Percentiles rank a stretch among this genome's conserved stretches.
These are phyloP conservation scores for Mucor circinelloides DNA, from an alignment of 371 early-diverging fungal genomes.

Conservation along the genomic window DNA sequence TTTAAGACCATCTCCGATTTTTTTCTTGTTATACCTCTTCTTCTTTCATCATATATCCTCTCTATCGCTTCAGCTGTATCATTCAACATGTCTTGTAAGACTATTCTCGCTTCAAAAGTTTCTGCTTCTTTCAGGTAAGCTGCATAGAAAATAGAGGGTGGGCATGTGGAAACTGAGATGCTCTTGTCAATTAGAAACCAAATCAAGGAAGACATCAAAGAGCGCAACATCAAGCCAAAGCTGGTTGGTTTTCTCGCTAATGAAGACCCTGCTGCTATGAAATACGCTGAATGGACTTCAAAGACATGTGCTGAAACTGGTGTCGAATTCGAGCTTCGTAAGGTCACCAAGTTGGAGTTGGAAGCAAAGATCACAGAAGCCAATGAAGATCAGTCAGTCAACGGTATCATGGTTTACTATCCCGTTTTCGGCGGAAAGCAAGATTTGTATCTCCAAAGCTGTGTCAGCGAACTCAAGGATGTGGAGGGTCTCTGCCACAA, in stretches of 20 bases:
- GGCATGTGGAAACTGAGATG: too few species aligned
- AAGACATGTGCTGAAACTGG: constrained; percentile 93
- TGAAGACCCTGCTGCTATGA: constrained; percentile 89
- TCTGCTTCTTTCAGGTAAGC: constrained; percentile 65
- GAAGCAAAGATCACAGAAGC: constrained; percentile 87
- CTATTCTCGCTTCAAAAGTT: constrained; percentile 62
- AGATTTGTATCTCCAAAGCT: constrained; percentile 93
- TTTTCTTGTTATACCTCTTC: constrained; percentile 8
- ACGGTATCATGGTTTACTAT: constrained; percentile 96
- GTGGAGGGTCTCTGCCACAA: constrained; percentile 96
- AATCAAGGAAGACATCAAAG: constrained; percentile 76
- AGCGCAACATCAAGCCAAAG: constrained; percentile 72
- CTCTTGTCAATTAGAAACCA: constrained; percentile 59
- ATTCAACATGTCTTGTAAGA: constrained; percentile 52
- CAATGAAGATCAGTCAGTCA: constrained; percentile 79
- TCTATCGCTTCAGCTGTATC: not conserved
- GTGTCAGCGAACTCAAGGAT: constrained; percentile 88
- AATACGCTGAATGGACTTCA: constrained; percentile 89
- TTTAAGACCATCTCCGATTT: constrained; percentile 11
- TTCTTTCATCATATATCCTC: not conserved
- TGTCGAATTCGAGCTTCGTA: constrained; percentile 87
- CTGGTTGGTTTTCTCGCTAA: constrained; percentile 96
- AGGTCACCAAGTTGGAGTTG: constrained; percentile 79
- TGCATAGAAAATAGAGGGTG: too few species aligned
- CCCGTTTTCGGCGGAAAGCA: constrained; percentile 93